Evolutionary conservation across 2,329 filamentous ascomycete species (phyloP).

Genomic region (Stachybotrys chartarum): DNA sequence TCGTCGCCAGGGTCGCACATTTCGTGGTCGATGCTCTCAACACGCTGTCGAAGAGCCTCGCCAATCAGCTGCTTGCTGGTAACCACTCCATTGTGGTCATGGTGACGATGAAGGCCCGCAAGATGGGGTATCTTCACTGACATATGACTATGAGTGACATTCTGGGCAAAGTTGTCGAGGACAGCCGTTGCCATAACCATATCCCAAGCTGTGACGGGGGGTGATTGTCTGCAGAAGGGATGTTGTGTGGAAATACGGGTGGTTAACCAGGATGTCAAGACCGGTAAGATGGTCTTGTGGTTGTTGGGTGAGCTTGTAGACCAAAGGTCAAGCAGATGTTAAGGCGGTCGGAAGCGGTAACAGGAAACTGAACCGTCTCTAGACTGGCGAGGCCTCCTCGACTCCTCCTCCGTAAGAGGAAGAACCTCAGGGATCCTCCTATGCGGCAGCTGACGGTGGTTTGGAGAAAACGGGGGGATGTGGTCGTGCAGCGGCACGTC

Average conservation of each 20-base stretch:
- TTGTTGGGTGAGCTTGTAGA: slow-evolving; percentile 8
- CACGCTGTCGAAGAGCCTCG: slow-evolving; percentile 77
- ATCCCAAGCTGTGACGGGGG: slow-evolving; percentile 33
- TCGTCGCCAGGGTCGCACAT: slow-evolving; percentile 87
- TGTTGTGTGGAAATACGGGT: background rate
- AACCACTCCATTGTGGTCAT: slow-evolving; percentile 29
- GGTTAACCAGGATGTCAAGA: background rate
- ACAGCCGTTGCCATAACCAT: slow-evolving; percentile 60
- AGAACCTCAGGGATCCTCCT: slow-evolving; percentile 96
- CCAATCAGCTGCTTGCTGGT: slow-evolving; percentile 75
- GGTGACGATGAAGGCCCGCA: slow-evolving; percentile 24
- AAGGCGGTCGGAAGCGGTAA: slow-evolving; percentile 94
- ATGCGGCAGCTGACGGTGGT: slow-evolving; percentile 95
- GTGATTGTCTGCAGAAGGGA: slow-evolving; percentile 1
- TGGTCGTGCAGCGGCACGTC: slow-evolving; percentile 38
- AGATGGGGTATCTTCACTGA: slow-evolving; percentile 36
- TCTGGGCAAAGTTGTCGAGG: slow-evolving; percentile 45
- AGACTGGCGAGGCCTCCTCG: slow-evolving; percentile 95
- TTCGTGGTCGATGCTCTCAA: slow-evolving; percentile 78
- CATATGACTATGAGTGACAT: slow-evolving; percentile 41
- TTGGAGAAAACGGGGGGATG: slow-evolving; percentile 47
- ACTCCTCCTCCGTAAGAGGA: slow-evolving; percentile 99
- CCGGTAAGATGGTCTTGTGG: background rate
- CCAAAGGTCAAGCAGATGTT: slow-evolving; percentile 46
- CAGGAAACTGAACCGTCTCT: slow-evolving; percentile 75